Evolutionary conservation across 805 yeast genomes (phyloP).

Genomic region (Cyberlindnera petersonii): DNA sequence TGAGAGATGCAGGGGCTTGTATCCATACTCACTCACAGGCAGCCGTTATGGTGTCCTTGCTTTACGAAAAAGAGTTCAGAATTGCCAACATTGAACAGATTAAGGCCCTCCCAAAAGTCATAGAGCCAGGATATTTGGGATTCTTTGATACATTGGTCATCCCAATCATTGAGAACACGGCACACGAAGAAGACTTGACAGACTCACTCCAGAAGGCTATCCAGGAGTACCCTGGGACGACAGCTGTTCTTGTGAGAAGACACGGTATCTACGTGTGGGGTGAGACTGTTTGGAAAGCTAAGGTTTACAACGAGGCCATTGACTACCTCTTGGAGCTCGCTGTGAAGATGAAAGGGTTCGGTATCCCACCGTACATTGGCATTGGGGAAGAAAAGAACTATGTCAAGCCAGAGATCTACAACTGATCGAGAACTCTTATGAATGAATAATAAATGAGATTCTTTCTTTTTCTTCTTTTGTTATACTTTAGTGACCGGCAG

Average conservation of each 20-base stretch:
- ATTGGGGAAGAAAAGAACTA: constrained; percentile 33
- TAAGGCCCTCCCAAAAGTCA: constrained; percentile 71
- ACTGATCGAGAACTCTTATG: constrained; percentile 6
- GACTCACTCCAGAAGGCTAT: constrained; percentile 63
- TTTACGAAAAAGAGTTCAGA: constrained; percentile 66
- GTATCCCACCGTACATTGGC: constrained; percentile 47
- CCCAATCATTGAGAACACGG: constrained; percentile 89
- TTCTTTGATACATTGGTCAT: constrained; percentile 72
- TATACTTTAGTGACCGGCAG: constrained; percentile 31
- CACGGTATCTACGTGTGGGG: constrained; percentile 99
- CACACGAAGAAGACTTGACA: constrained; percentile 80
- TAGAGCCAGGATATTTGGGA: constrained; percentile 55
- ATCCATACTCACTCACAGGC: constrained; percentile 91
- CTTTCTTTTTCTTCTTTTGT: too few species aligned
- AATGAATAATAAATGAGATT: neutral
- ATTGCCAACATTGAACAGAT: constrained; percentile 86
- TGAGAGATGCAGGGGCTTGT: constrained; percentile 82
- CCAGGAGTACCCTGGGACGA: constrained; percentile 64
- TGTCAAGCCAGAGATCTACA: constrained; percentile 22
- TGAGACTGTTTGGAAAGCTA: constrained; percentile 85
- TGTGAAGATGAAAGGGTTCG: constrained; percentile 70
- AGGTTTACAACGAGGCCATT: constrained; percentile 87
- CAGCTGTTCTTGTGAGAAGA: constrained; percentile 86
- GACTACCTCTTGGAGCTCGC: constrained; percentile 86
- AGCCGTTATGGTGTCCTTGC: constrained; percentile 75